Base-by-base conservation (phyloP, 73 alveolate genomes). In the Halteria grandinella region DNA sequence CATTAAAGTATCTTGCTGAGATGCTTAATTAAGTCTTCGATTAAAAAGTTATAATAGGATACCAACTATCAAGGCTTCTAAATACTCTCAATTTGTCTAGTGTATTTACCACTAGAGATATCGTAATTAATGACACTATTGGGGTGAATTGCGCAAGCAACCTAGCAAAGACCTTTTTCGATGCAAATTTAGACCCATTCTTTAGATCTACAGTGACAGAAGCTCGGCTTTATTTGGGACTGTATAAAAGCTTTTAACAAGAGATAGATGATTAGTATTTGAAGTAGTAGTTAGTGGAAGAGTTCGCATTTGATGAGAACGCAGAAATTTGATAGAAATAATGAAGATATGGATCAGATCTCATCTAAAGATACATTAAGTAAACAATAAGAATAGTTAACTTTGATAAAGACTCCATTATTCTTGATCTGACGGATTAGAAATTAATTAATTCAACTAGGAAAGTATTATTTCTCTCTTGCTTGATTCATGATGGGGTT, bases 151-250 rank as follows among this genome's bases (percentile, higher is more conserved):
- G 31, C 11, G 7, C 75, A 3, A 51, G 27, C 34, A 64, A 27
- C 43, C 55, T 77, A 25, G 89, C 89, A 1, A 77, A 48, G 75
- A 48, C 63, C 20, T 77, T 54, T 23, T 77, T 59, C 39, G 83
- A 79, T 24, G 1, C 66, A 0, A 49, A 43, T 33, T 1, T 79
- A 17, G 78, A 58, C 36, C 21, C 54, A 29, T 77, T 39, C 32
- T 77, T 77, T 37, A 37, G 89, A 25, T 44, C 75, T 5, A 60
- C 79, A 15, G 48, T 77, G 6, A 77, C 80, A 0, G 89, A 77
- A 31, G 89, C 89, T 4, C 66, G 89, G 54, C 57, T 77, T 14
- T 77, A 40, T 24, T 28, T 77, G 79, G 80, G 75, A 21, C 45
- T 77, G 14, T 77, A 77, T 45, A 44, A 45, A 36, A n/a, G 48